These are phyloP conservation scores for Colletotrichum magnum DNA, from an alignment of 2,329 filamentous ascomycete genomes.

Conservation along the genomic window DNA sequence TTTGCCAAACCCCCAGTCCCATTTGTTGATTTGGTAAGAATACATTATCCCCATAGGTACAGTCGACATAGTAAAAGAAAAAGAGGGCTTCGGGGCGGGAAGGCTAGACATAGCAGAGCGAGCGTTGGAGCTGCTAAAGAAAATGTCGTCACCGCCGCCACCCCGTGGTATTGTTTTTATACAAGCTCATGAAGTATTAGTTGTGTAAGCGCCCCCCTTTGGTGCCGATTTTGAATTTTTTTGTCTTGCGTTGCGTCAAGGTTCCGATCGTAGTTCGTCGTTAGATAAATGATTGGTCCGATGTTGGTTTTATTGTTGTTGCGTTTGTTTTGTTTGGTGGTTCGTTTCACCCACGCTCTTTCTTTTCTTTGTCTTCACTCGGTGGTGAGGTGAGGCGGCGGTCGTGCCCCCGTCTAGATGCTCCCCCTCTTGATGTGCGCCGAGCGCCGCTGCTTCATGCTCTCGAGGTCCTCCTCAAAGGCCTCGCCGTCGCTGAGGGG, in stretches of 20 bases:
- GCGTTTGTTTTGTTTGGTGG: constrained; percentile 1
- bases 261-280: constrained; percentile 35
- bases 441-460: constrained; percentile 50
- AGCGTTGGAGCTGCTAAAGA: not conserved
- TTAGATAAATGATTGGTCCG: constrained; percentile 35
- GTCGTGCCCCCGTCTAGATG: constrained; percentile 48
- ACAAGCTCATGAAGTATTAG: constrained; percentile 31
- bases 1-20: not conserved
- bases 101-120: not conserved
- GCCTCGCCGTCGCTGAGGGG: constrained; percentile 64
- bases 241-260: constrained; percentile 29
- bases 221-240: constrained; percentile 10
- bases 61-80: constrained; percentile 30
- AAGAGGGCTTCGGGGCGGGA: not conserved
- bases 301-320: constrained; percentile 15
- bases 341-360: not conserved
- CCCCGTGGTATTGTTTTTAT: constrained; percentile 27
- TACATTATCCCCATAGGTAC: constrained; percentile 34
- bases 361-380: constrained; percentile 9
- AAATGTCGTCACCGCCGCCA: not conserved
- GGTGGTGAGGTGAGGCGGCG: constrained; percentile 13
- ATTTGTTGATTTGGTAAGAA: constrained; percentile 20
- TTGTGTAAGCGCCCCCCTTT: not conserved
- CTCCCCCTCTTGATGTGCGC: constrained; percentile 62
- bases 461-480: constrained; percentile 61